Evolutionary conservation across 345 rosid genomes (phyloP).

Genomic region (Arabis alpina): DNA sequence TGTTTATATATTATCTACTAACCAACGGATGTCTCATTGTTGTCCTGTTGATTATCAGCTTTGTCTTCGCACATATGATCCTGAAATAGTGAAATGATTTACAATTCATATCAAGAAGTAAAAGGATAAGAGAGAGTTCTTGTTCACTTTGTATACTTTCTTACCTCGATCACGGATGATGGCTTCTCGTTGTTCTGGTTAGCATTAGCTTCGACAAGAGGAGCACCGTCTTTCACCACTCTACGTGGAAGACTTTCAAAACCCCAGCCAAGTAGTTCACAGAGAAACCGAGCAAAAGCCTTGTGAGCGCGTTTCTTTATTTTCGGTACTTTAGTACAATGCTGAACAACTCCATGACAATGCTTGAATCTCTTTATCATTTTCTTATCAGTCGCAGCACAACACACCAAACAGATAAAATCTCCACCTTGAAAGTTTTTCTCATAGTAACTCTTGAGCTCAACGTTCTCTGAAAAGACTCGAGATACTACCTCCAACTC

Average conservation of each 20-base stretch:
- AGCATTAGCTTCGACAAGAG: constrained; percentile 31
- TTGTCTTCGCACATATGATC: constrained; percentile 37
- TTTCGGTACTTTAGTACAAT: constrained; percentile 52
- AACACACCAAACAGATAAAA: constrained; percentile 66
- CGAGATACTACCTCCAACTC: constrained; percentile 52
- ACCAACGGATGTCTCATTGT: constrained; percentile 25
- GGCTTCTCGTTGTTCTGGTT: constrained; percentile 30
- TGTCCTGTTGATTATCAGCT: constrained; percentile 26
- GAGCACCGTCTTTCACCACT: constrained; percentile 45
- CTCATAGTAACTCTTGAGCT: constrained; percentile 67
- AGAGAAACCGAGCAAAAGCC: constrained; percentile 65
- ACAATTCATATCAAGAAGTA: constrained; percentile 1
- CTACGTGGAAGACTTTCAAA: constrained; percentile 28
- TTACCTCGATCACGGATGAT: constrained; percentile 31
- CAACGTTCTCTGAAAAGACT: constrained; percentile 52
- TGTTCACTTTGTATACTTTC: background rate
- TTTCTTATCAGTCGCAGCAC: constrained; percentile 54
- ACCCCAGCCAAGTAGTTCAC: constrained; percentile 78
- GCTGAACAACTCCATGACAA: constrained; percentile 64
- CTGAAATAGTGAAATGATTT: constrained; percentile 32
- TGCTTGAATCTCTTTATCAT: constrained; percentile 60
- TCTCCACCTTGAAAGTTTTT: constrained; percentile 51
- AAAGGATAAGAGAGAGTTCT: constrained; percentile 8
- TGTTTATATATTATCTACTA: constrained; percentile 16
- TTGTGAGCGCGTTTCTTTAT: constrained; percentile 59